A percentile compares a stretch with the other conserved stretches of the same genome.
Conservation (phyloP, 345 rosid species). For the Bretschneidera sinensis region DNA sequence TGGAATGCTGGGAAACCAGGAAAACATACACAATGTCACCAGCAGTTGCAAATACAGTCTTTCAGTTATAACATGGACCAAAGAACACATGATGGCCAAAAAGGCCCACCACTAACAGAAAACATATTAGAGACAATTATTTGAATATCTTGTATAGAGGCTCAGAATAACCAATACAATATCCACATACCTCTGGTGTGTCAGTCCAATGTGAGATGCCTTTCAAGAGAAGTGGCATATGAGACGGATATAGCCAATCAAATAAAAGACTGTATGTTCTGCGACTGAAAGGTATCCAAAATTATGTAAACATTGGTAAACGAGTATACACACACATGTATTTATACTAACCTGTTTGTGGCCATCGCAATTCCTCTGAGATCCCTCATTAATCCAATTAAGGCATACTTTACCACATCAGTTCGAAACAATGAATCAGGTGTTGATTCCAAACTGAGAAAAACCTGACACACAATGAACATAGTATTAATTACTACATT, state of each 20-base stretch:
- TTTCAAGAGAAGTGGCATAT: slow-evolving; percentile 91
- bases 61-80: not conserved
- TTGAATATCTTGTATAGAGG: too few species aligned
- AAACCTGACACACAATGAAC: slow-evolving; percentile 47
- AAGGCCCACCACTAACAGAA: not conserved
- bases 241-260: slow-evolving; percentile 97
- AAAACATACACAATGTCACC: not conserved
- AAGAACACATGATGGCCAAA: not conserved
- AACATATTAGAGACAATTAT: too few species aligned
- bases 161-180: too few species aligned
- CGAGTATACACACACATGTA: not conserved
- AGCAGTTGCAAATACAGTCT: not conserved
- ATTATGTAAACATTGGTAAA: slow-evolving; percentile 4
- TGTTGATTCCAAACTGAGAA: slow-evolving; percentile 77
- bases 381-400: slow-evolving; percentile 96
- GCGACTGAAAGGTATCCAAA: slow-evolving; percentile 52
- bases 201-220: slow-evolving; percentile 94
- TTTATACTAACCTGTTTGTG: slow-evolving; percentile 58
- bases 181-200: slow-evolving; percentile 83
- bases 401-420: slow-evolving; percentile 84
- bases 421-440: slow-evolving; percentile 86
- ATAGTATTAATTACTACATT: not conserved
- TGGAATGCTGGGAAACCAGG: not conserved
- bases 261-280: slow-evolving; percentile 88
- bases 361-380: slow-evolving; percentile 98